Evolutionary conservation across 192 early-diverging fungal genomes (phyloP).

Genomic region (Linnemannia exigua): DNA sequence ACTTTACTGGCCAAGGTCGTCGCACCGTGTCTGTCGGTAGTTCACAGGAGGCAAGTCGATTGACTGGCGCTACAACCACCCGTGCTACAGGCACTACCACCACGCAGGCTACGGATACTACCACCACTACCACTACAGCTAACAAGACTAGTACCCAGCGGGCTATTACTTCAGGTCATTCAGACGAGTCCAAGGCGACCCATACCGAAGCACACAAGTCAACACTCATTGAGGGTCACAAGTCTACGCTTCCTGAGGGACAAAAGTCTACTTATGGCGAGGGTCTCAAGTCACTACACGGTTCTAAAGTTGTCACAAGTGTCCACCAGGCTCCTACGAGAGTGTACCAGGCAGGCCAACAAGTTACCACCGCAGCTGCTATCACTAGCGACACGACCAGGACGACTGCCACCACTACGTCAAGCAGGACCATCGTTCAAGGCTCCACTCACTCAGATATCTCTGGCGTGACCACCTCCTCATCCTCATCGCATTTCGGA

Average conservation of each 20-base stretch:
- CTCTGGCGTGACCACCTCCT: background rate
- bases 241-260: background rate
- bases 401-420: background rate
- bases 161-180: background rate
- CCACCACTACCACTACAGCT: background rate
- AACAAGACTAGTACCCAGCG: slow-evolving; percentile 5
- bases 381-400: background rate
- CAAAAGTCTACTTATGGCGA: background rate
- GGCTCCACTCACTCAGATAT: background rate
- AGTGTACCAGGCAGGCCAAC: background rate
- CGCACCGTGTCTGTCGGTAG: slow-evolving; percentile 15
- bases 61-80: background rate
- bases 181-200: background rate
- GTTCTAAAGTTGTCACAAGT: background rate
- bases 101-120: background rate
- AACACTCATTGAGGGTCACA: background rate
- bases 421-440: background rate
- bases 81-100: background rate
- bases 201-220: background rate
- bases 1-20: slow-evolving; percentile 27
- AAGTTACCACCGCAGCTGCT: background rate
- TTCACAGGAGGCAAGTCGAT: slow-evolving; percentile 27
- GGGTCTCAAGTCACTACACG: background rate
- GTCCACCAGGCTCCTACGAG: background rate
- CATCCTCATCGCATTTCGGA: background rate